Evolutionary conservation across 176 grass and related monocot genomes (phyloP).

Genomic region (Carex pumila): DNA sequence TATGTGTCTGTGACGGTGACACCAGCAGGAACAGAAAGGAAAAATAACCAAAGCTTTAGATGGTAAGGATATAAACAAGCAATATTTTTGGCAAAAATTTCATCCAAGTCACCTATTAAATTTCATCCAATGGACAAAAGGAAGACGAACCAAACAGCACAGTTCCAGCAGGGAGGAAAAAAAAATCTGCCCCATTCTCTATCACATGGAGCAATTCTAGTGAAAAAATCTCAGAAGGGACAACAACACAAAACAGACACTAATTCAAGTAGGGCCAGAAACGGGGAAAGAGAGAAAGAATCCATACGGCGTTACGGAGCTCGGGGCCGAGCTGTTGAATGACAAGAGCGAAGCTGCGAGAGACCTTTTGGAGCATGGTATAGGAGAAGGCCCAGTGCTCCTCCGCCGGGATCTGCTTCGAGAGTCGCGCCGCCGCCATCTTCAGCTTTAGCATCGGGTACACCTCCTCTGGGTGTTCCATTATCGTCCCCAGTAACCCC

Average conservation of each 20-base stretch:
- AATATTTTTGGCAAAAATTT: neutral
- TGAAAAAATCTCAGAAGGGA: too few relatives aligned
- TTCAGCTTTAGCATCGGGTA: slow-evolving; percentile 68
- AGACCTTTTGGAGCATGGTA: slow-evolving; percentile 94
- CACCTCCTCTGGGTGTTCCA: slow-evolving; percentile 66
- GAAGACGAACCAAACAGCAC: neutral
- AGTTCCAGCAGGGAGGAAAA: neutral
- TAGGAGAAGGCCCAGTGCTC: slow-evolving; percentile 95
- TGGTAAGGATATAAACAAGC: neutral
- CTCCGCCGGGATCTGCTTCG: slow-evolving; percentile 79
- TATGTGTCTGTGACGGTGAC: neutral
- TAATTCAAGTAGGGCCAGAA: neutral
- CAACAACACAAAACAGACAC: neutral
- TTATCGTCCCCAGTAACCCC: slow-evolving; percentile 29
- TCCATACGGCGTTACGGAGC: slow-evolving; percentile 77
- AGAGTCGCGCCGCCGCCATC: slow-evolving; percentile 61
- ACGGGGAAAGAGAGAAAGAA: neutral
- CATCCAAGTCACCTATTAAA: neutral
- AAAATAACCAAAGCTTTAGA: neutral
- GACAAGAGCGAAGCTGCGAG: slow-evolving; percentile 93
- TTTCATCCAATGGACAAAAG: neutral
- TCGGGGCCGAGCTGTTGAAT: slow-evolving; percentile 89
- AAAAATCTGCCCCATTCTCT: neutral
- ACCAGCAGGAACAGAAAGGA: neutral
- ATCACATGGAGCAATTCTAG: too few relatives aligned